phyloP scores from a whole-genome alignment of 2,329 filamentous ascomycete species.

The Xylaria sp. region DNA sequence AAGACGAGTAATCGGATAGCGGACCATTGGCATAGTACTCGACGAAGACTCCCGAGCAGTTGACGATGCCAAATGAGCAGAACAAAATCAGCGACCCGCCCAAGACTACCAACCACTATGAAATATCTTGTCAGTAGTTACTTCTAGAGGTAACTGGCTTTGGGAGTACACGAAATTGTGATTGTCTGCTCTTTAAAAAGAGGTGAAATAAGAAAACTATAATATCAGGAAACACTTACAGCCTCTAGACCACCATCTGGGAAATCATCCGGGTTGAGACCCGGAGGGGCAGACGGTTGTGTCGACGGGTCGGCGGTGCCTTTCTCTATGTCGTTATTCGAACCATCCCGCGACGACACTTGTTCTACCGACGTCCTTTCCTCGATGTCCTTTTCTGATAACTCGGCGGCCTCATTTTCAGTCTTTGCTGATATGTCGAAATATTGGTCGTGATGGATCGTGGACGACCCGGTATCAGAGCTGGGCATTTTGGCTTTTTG shows the following conservation, averaged over 20 bases:
- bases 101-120: constrained; percentile 39
- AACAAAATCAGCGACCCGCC: constrained; percentile 48
- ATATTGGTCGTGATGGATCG: constrained; percentile 34
- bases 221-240: constrained; percentile 28
- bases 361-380: constrained; percentile 47
- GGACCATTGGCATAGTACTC: constrained; percentile 64
- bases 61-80: constrained; percentile 55
- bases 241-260: constrained; percentile 69
- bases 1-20: constrained; percentile 59
- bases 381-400: constrained; percentile 35
- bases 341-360: constrained; percentile 44
- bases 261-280: constrained; percentile 61
- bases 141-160: background rate
- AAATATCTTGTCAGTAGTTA: constrained; percentile 26
- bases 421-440: constrained; percentile 37
- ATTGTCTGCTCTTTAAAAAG: background rate
- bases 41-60: constrained; percentile 66
- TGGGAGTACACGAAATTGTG: background rate
- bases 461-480: constrained; percentile 44
- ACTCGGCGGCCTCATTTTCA: constrained; percentile 32
- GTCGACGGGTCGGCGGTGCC: constrained; percentile 28
- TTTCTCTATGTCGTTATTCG: constrained; percentile 50
- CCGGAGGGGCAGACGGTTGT: constrained; percentile 44
- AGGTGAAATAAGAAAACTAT: background rate
- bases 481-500: constrained; percentile 31